Evolutionary conservation across 2,329 filamentous ascomycete species (phyloP).

Genomic region (Aspergillus ustus): DNA sequence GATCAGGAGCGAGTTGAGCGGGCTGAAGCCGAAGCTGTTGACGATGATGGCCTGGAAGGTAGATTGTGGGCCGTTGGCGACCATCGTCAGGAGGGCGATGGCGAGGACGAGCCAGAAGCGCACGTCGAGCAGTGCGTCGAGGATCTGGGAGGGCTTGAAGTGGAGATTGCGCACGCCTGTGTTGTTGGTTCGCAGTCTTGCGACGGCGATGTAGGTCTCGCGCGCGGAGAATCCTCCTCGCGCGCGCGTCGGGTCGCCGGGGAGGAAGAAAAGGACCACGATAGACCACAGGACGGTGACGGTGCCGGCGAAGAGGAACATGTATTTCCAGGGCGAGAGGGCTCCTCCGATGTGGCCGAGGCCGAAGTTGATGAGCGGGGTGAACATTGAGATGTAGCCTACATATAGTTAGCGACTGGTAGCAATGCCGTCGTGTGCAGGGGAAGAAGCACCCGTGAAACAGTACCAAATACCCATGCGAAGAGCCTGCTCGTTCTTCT

Average conservation of each 20-base stretch:
- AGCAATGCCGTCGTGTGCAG: background rate
- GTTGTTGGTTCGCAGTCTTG: constrained; percentile 33
- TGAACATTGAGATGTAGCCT: constrained; percentile 52
- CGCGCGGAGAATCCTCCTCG: constrained; percentile 47
- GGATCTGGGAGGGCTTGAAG: constrained; percentile 51
- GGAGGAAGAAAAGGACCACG: constrained; percentile 45
- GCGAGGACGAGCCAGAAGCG: constrained; percentile 35
- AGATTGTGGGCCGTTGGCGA: constrained; percentile 52
- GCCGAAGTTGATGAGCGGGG: constrained; percentile 55
- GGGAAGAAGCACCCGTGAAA: background rate
- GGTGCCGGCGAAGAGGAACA: constrained; percentile 49
- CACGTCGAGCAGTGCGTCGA: constrained; percentile 21
- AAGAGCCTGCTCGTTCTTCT: constrained; percentile 46
- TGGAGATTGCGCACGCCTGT: constrained; percentile 45
- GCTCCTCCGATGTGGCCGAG: constrained; percentile 50
- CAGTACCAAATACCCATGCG: constrained; percentile 17
- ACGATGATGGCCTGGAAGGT: constrained; percentile 54
- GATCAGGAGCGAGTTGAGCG: constrained; percentile 50
- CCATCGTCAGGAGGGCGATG: constrained; percentile 47
- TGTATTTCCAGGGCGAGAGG: constrained; percentile 47
- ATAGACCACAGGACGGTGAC: constrained; percentile 50
- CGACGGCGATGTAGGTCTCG: constrained; percentile 31
- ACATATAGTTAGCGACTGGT: constrained; percentile 49
- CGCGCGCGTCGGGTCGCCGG: constrained; percentile 48
- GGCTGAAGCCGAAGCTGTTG: constrained; percentile 50